Evolutionary conservation across 257 asterid species (phyloP).

Genomic region (Eustoma russellianum): DNA sequence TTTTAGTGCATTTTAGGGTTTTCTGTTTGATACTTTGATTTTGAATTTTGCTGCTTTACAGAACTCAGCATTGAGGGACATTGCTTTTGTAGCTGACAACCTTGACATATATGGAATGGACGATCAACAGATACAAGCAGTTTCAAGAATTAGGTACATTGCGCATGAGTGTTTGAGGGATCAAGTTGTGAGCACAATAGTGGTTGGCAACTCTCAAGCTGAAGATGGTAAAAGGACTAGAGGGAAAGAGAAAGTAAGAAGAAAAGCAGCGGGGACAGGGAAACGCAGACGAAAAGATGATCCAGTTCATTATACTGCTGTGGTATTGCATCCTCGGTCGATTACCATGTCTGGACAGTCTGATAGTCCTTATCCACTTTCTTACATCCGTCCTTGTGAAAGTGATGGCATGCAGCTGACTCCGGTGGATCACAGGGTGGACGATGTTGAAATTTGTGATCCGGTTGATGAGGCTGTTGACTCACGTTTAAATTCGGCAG

Average conservation of each 20-base stretch:
- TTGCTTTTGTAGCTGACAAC: constrained; percentile 62
- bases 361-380: constrained; percentile 26
- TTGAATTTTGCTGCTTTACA: constrained; percentile 22
- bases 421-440: constrained; percentile 21
- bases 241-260: constrained; percentile 82
- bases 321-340: constrained; percentile 28
- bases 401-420: constrained; percentile 14
- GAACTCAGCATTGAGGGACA: constrained; percentile 76
- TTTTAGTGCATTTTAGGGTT: background rate
- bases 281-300: constrained; percentile 82
- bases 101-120: constrained; percentile 85
- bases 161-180: constrained; percentile 78
- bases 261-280: constrained; percentile 28
- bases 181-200: constrained; percentile 37
- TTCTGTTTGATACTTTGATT: too few species aligned
- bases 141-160: constrained; percentile 55
- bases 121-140: constrained; percentile 60
- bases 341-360: constrained; percentile 29
- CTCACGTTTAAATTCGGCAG: constrained; percentile 22
- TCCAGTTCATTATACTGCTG: constrained; percentile 29
- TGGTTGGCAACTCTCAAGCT: constrained; percentile 22
- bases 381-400: constrained; percentile 21
- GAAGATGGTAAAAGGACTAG: constrained; percentile 48
- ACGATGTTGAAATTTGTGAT: constrained; percentile 25
- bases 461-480: constrained; percentile 27